Evolutionary conservation across 2,329 filamentous ascomycete genomes (phyloP).

Genomic region (Chaetomium globosum): DNA sequence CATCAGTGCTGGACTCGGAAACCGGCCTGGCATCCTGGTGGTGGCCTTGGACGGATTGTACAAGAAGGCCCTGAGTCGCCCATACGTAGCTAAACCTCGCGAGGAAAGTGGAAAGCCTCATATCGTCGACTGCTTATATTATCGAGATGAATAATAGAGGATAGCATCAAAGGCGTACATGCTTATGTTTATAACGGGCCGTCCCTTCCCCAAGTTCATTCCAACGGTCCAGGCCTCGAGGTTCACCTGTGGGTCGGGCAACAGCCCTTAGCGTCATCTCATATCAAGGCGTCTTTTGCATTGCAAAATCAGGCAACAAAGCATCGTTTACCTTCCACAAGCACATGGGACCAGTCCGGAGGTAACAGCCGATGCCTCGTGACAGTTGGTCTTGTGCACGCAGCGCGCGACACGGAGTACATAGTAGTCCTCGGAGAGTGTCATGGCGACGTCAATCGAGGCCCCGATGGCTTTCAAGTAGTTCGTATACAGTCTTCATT

Average conservation of each 20-base stretch:
- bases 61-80: background rate
- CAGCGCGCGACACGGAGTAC: background rate
- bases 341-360: background rate
- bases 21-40: background rate
- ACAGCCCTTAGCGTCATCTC: background rate
- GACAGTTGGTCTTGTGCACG: background rate
- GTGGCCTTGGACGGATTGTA: background rate
- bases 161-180: background rate
- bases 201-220: background rate
- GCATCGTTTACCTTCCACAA: background rate
- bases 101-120: constrained; percentile 7
- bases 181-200: constrained; percentile 3
- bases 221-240: background rate
- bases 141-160: background rate
- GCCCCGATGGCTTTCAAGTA: background rate
- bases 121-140: constrained; percentile 2
- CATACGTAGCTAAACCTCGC: background rate
- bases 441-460: background rate
- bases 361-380: background rate
- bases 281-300: background rate
- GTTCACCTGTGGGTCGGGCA: background rate
- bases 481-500: background rate
- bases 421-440: background rate
- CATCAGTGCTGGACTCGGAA: background rate
- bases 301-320: background rate